Conservation (phyloP, 331 rosid genomes). For the Rhamnella rubrinervis region DNA sequence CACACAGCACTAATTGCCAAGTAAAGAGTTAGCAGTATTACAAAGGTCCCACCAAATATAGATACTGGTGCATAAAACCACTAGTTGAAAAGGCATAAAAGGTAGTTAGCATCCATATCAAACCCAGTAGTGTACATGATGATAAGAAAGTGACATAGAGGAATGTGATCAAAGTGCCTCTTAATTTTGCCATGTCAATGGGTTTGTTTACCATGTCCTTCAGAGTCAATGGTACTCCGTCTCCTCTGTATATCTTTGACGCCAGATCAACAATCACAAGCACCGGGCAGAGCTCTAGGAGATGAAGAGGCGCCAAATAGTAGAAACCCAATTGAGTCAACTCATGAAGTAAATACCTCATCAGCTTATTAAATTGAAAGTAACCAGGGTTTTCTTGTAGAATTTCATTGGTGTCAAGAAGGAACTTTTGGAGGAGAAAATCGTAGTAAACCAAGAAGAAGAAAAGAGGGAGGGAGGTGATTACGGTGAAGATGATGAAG, state of each 20-base stretch:
- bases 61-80: not conserved
- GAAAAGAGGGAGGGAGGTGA: slow-evolving; percentile 41
- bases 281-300: slow-evolving; percentile 38
- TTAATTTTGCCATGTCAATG: slow-evolving; percentile 24
- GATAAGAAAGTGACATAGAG: slow-evolving; percentile 25
- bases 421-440: slow-evolving; percentile 27
- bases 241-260: slow-evolving; percentile 39
- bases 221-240: slow-evolving; percentile 19
- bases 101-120: slow-evolving; percentile 16
- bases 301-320: slow-evolving; percentile 47
- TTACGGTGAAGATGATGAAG: slow-evolving; percentile 39
- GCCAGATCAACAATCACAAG: slow-evolving; percentile 31
- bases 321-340: slow-evolving; percentile 40
- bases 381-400: not conserved
- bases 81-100: not conserved
- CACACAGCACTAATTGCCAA: slow-evolving; percentile 54
- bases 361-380: not conserved
- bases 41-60: slow-evolving; percentile 7
- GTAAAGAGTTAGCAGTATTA: slow-evolving; percentile 32
- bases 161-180: slow-evolving; percentile 39
- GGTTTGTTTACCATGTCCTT: slow-evolving; percentile 36
- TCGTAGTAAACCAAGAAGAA: slow-evolving; percentile 38
- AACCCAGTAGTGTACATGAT: slow-evolving; percentile 21
- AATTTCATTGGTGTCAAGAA: slow-evolving; percentile 28
- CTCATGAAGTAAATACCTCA: slow-evolving; percentile 9